Base-by-base conservation (phyloP, 2,329 filamentous ascomycete species). In the Dactylellina drechsleri region DNA sequence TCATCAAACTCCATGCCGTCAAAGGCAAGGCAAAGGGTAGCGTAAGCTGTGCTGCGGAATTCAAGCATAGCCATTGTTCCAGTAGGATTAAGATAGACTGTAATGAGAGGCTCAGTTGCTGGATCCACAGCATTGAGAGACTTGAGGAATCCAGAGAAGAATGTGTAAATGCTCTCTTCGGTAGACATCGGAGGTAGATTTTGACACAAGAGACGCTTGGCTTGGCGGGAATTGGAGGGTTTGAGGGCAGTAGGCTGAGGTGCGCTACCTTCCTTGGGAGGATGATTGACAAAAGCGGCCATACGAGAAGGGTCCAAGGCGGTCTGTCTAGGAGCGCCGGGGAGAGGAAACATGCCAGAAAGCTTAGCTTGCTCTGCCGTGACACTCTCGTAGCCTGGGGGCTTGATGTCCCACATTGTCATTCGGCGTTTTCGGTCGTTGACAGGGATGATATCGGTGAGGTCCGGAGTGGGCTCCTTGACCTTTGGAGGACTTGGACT, bases 391-490 rank as follows among this genome's bases (percentile, higher is more conserved):
- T 99, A 99, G 52, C 95, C 94, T 15, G 93, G 92, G 4, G 95
- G 95, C 84, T 99, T 99, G 82, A 99, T 97, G 82, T 99, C 96
- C 95, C 95, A 99, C 83, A 99, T 96, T 41, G 93, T 98, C 85
- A 99, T 85, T 73, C 95, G 91, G 79, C 96, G 90, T 85, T 93
- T 95, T 79, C 94, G 90, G 80, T 94, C 90, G 77, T 93, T 85
- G 72, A 99, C 86, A 2, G 92, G 88, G n/a, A 91, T 85, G 73
- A 96, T 85, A 80, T 96, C 89, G 74, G 93, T 96, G 81, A 99
- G 85, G 82, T 99, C 96, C 41, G 95, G 96, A 0, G 95, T 99
- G 6, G 95, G 92, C 83, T 99, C 95, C 82, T 92, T 91, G 84
- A 94, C 95, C 85, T 96, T 96, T 8, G 92, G 91, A 43, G 93